Base-by-base conservation (phyloP, 1,284 basidiomycete genomes). In the Ustilago tritici region DNA sequence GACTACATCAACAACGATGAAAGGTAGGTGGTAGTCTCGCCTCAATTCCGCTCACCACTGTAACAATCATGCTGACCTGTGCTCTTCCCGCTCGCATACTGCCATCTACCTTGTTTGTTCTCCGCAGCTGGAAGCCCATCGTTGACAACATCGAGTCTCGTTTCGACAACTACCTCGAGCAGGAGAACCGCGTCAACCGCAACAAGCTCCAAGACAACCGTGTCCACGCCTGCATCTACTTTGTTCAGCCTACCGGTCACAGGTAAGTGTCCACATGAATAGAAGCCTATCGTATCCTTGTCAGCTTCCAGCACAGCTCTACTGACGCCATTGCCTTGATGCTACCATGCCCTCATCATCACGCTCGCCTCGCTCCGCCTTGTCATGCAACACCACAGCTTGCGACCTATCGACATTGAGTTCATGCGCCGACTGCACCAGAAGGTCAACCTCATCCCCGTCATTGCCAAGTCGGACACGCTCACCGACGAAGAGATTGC, bases 1-100 rank as follows among this genome's bases (percentile, higher is more conserved):
- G 84, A 85, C 76, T 85, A 75, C 64, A 78, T 85, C 63, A 85
- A 85, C 82, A 85, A 85, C 63, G 82, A 84, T 49, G 78, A 82
- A 32, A 82, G 81, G 65, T 81, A 55, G n/a, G 79, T 47, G n/a
- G 79, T 47, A 4, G 11, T 11, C 17, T 17, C n/a, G 7, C 11
- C 43, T 46, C 17, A 19, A 7, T 15, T 34, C 12, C 1, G n/a
- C 41, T 49, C 35, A 58, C 17, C 34, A 23, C 8, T 28, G 40
- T 28, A 23, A 53, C 3, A 36, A 19, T 4, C 36, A 35, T 14
- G 9, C 63, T 57, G n/a, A 36, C 54, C 10, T 50, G 46, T 31
- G 7, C 38, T 46, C 35, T 58, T 55, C 7, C 19, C 34, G 4
- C 53, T 14, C 28, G 17, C 53, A 0, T 28, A 28, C 8, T 40